Evolutionary conservation across 768 basidiomycete genomes (phyloP).

Genomic region (Paxillus involutus): DNA sequence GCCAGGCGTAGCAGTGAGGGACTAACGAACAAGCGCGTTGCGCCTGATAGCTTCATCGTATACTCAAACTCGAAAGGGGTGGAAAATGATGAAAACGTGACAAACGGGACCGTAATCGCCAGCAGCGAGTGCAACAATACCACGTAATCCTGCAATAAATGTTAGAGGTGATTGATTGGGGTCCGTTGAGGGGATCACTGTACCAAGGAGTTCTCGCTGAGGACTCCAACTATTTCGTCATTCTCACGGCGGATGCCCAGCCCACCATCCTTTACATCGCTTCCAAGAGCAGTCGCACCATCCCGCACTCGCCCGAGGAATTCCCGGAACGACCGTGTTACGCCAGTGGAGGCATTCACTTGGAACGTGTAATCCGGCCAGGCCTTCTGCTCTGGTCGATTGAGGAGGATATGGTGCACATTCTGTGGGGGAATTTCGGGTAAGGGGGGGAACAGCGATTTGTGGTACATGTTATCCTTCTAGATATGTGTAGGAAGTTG

Average conservation of each 20-base stretch:
- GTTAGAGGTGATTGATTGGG: not conserved
- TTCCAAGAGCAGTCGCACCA: slow-evolving; percentile 56
- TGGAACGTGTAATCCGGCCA: slow-evolving; percentile 59
- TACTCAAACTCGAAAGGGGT: slow-evolving; percentile 59
- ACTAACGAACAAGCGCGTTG: slow-evolving; percentile 55
- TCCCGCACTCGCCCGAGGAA: slow-evolving; percentile 51
- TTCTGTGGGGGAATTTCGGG: slow-evolving; percentile 53
- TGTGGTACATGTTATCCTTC: slow-evolving; percentile 47
- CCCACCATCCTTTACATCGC: slow-evolving; percentile 50
- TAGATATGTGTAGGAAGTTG: not conserved
- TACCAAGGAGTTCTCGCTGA: slow-evolving; percentile 70
- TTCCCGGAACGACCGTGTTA: slow-evolving; percentile 44
- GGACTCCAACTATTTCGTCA: slow-evolving; percentile 64
- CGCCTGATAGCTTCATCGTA: slow-evolving; percentile 44
- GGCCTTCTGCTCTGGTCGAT: slow-evolving; percentile 49
- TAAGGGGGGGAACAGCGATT: slow-evolving; percentile 55
- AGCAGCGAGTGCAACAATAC: slow-evolving; percentile 50
- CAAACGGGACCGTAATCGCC: slow-evolving; percentile 50
- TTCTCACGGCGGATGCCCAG: slow-evolving; percentile 48
- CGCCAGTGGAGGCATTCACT: slow-evolving; percentile 55
- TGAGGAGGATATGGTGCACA: slow-evolving; percentile 53
- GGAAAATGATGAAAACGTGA: slow-evolving; percentile 51
- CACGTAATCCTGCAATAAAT: slow-evolving; percentile 48
- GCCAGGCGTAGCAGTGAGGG: slow-evolving; percentile 44
- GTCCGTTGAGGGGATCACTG: slow-evolving; percentile 12